Conservation (phyloP, 129 eudicot species). For the Logfia minima region DNA sequence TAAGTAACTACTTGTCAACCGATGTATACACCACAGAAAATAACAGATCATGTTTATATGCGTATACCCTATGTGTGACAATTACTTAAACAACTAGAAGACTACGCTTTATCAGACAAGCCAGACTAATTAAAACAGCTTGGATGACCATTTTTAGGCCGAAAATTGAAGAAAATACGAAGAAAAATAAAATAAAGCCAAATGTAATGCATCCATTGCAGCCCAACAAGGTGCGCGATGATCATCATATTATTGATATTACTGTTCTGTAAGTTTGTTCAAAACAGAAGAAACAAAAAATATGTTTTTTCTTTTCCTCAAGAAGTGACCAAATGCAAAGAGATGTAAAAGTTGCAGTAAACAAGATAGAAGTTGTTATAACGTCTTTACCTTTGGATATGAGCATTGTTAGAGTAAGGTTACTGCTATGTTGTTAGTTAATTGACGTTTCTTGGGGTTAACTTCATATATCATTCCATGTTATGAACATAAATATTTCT, state of each 20-base stretch:
- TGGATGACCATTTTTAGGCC: background rate
- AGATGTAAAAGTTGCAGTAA: background rate
- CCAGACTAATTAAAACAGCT: background rate
- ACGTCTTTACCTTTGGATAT: slow-evolving; percentile 5
- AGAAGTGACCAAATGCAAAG: slow-evolving; percentile 15
- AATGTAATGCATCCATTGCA: background rate
- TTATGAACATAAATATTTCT: slow-evolving; percentile 3
- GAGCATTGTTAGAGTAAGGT: background rate
- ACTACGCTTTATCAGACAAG: background rate
- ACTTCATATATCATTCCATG: slow-evolving; percentile 21
- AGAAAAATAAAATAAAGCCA: too few relatives aligned
- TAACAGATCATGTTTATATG: too few relatives aligned
- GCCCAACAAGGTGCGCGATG: background rate
- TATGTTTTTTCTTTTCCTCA: background rate
- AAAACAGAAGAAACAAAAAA: background rate
- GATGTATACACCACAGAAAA: too few relatives aligned
- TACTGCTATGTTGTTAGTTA: slow-evolving; percentile 26
- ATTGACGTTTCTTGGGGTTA: slow-evolving; percentile 19
- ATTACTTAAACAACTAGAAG: background rate
- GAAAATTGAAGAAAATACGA: too few relatives aligned
- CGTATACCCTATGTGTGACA: too few relatives aligned
- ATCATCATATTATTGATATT: background rate
- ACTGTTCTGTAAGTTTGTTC: background rate
- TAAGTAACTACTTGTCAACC: background rate
- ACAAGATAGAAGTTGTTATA: background rate